Base-by-base conservation (phyloP, 2,329 filamentous ascomycete genomes). In the Parafenestella ontariensis region DNA sequence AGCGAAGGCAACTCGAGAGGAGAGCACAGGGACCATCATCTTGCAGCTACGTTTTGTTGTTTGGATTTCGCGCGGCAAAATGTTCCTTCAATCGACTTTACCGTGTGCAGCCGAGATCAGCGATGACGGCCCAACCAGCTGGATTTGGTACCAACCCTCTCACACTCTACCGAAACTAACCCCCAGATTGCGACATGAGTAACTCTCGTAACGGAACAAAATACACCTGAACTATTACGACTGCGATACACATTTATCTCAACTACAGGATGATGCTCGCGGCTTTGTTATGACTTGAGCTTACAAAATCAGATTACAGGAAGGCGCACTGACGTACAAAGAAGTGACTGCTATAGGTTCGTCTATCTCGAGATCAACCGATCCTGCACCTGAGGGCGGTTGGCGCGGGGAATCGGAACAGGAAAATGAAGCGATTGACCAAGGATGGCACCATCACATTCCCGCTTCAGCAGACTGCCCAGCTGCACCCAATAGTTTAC, bases 101-200 rank as follows among this genome's bases (percentile, higher is more conserved):
- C n/a, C 13, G 10, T 34, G 11, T 15, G 17, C 5, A 17, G 9
- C 31, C 5, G 13, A 34, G 15, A n/a, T n/a, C 15, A 34, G 15
- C 15, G 15, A 34, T 13, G 11, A 34, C 15, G 11, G 31, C 31
- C 15, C 33, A 40, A 39, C 45, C 13, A 21, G 15, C 31, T 47
- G 29, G 15, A n/a, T n/a, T n/a, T n/a, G n/a, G n/a, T n/a, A n/a
- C n/a, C n/a, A n/a, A n/a, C n/a, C n/a, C n/a, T n/a, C n/a, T n/a
- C n/a, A n/a, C n/a, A n/a, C 36, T n/a, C 28, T 24, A 34, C 8
- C n/a, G 28, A 15, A n/a, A 33, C 28, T 31, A 21, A 42, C 36
- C 26, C 46, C 46, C 39, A 36, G 46, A 49, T 49, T 49, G 41
- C 46, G 46, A 15, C 28, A 18, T 26, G 28, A 20, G 10, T 31